phyloP scores from a whole-genome alignment of 192 early-diverging fungal species.

The Diversispora epigaea region DNA sequence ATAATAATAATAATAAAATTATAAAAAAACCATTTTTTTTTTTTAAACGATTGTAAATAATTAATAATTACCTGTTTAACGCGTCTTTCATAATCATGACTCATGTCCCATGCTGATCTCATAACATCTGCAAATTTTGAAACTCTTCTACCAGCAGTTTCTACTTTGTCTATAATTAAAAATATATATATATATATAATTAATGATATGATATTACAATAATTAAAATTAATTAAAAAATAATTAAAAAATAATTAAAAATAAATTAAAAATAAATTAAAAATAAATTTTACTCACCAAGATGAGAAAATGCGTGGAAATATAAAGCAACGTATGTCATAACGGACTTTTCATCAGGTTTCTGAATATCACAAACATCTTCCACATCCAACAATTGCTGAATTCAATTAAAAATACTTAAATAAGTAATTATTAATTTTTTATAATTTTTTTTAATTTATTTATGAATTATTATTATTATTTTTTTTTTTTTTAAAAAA shows the following conservation, averaged over 20 bases:
- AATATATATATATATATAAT: neutral
- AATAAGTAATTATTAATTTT: neutral
- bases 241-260: no score
- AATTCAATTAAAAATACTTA: neutral
- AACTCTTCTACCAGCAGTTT: slow-evolving; percentile 86
- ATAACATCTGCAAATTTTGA: slow-evolving; percentile 90
- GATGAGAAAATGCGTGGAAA: slow-evolving; percentile 93
- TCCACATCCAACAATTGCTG: slow-evolving; percentile 91
- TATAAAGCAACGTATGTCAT: slow-evolving; percentile 99
- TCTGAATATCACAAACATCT: slow-evolving; percentile 88
- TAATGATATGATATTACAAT: neutral
- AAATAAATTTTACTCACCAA: slow-evolving; percentile 49
- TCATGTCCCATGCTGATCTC: slow-evolving; percentile 89
- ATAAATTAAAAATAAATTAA: neutral
- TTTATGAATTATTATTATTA: neutral
- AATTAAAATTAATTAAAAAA: no score
- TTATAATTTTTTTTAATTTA: neutral
- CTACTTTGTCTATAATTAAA: slow-evolving; percentile 63
- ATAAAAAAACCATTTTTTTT: slow-evolving; percentile 3
- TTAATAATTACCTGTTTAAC: slow-evolving; percentile 53
- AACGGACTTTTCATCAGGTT: slow-evolving; percentile 94
- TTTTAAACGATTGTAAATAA: slow-evolving; percentile 8
- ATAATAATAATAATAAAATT: neutral
- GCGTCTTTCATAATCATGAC: slow-evolving; percentile 89
- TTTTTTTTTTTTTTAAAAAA: neutral